phyloP scores from a whole-genome alignment of 306 rosid species.

The Sophora flavescens region DNA sequence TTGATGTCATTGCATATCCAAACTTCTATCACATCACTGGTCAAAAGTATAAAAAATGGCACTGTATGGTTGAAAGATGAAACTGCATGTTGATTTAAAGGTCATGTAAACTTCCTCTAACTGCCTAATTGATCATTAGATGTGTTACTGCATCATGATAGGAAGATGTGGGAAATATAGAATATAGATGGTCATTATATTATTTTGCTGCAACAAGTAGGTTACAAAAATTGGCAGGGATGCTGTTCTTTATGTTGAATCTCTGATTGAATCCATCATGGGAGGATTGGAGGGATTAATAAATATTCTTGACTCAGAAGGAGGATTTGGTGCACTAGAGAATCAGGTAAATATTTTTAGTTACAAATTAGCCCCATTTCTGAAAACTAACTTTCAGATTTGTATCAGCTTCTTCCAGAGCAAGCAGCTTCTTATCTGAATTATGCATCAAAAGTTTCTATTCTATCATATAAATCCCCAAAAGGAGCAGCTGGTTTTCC shows the following conservation, averaged over 20 bases:
- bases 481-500: slow-evolving; percentile 79
- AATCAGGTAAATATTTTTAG: slow-evolving; percentile 71
- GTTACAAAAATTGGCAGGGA: slow-evolving; percentile 96
- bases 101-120: slow-evolving; percentile 36
- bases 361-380: slow-evolving; percentile 43
- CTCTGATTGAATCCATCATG: slow-evolving; percentile 97
- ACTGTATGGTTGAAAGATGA: slow-evolving; percentile 31
- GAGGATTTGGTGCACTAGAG: slow-evolving; percentile 98
- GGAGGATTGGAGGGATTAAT: slow-evolving; percentile 98
- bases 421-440: slow-evolving; percentile 95
- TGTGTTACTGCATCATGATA: slow-evolving; percentile 37
- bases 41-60: slow-evolving; percentile 31
- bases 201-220: slow-evolving; percentile 62
- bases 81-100: slow-evolving; percentile 22
- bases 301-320: slow-evolving; percentile 97
- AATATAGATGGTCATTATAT: slow-evolving; percentile 43
- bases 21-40: slow-evolving; percentile 2
- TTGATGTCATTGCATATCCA: slow-evolving; percentile 34
- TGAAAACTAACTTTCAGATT: slow-evolving; percentile 50
- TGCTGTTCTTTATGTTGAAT: slow-evolving; percentile 98
- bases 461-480: slow-evolving; percentile 82
- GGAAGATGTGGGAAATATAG: slow-evolving; percentile 32
- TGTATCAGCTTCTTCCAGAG: slow-evolving; percentile 94
- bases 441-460: slow-evolving; percentile 77
- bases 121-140: slow-evolving; percentile 22